phyloP scores from a whole-genome alignment of 495 filamentous ascomycete genomes.

The Xylaria curta region DNA sequence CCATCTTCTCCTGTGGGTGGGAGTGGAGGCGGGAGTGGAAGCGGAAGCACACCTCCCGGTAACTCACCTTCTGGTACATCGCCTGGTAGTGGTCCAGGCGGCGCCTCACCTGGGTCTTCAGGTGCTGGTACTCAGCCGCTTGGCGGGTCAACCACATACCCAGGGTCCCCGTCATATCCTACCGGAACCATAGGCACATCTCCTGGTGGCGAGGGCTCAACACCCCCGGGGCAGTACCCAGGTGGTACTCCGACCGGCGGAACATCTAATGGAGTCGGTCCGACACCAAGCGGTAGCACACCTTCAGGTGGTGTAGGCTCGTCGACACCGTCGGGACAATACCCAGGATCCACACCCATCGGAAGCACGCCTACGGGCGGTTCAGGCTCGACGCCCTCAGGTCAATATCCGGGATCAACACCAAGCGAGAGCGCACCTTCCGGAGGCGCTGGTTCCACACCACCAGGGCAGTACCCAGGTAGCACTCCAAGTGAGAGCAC shows the following conservation, averaged over 20 bases:
- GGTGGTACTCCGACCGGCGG: not conserved
- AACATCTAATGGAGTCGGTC: not conserved
- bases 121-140: not conserved
- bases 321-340: not conserved
- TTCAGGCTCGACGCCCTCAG: not conserved
- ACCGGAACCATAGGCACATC: not conserved
- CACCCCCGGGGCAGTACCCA: not conserved
- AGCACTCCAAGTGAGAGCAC: not conserved
- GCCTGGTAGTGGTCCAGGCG: not conserved
- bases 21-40: not conserved
- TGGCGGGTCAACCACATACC: not conserved
- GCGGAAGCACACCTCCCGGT: conserved; percentile 5
- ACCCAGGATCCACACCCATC: not conserved
- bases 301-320: not conserved
- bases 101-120: not conserved
- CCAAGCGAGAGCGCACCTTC: not conserved
- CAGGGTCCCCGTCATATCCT: not conserved
- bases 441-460: no score
- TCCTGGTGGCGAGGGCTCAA: conserved; percentile 5
- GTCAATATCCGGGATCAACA: not conserved
- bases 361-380: not conserved
- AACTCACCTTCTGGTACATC: not conserved
- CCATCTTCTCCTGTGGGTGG: not conserved
- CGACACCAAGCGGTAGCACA: not conserved
- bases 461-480: no score